Evolutionary conservation across 106 monocot genomes (phyloP), one percentile per base, ranked within the genome.

Genomic region (Apostasia shenzhenica): DNA sequence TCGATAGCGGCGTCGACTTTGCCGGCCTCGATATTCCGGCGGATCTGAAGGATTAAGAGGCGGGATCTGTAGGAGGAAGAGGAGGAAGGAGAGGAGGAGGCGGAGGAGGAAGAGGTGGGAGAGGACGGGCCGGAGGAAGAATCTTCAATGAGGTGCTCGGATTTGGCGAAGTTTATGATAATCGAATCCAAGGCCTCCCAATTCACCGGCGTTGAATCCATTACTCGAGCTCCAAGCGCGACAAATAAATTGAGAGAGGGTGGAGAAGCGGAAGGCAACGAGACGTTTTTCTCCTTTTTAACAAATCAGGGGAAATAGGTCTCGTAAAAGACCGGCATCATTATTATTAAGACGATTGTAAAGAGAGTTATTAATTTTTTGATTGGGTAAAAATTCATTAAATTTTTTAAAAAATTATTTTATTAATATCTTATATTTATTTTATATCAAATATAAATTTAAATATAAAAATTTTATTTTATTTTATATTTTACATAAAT

Each of bases 161-260:
- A 89, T 77, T 77, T 82, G 78, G 78, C 92, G 73, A 95, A 95
- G 54, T 86, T 82, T 63, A 86, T 55, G 61, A 92, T 78, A 48
- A 95, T 91, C n/a, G 91, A 75, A 70, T 95, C 95, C 51, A 95
- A 82, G 5, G 84, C 76, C 14, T 88, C 91, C 91, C 95, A 95
- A 62, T 95, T 95, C 59, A 95, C 95, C 43, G 76, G 84, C 53
- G 61, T 77, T 8, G 87, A 82, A 44, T 87, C 87, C 91, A 91
- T 91, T 1, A 13, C 65, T 8, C 49, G 37, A 37, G 62, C 45
- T 5, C 62, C 45, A n/a, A 45, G 45, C 2, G 1, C 1, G 45
- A 43, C 2, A 56, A 12, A 45, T 4, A 45, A 63, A 45, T 3
- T 0, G 45, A 39, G 62, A 2, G 5, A 63, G 10, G 2, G 9